A percentile compares a stretch with the other conserved stretches of the same genome.
Conservation (phyloP, 306 rosid species). For the Medicago arabica region DNA sequence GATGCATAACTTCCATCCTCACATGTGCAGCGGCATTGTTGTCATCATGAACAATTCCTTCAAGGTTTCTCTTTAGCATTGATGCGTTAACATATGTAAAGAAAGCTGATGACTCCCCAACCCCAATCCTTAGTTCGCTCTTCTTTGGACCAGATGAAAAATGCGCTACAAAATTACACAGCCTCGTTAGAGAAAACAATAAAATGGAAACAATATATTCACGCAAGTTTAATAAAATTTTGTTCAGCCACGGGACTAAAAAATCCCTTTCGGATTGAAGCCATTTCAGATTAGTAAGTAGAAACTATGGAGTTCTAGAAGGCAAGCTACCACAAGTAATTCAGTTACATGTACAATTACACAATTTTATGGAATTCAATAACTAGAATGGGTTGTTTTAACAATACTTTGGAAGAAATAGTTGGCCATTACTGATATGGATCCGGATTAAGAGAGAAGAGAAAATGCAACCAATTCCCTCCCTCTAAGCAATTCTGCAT, state of each 20-base stretch:
- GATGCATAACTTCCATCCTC: slow-evolving; percentile 51
- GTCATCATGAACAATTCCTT: slow-evolving; percentile 52
- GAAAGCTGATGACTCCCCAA: slow-evolving; percentile 88
- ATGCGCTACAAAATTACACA: slow-evolving; percentile 51
- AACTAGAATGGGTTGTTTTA: slow-evolving; percentile 1
- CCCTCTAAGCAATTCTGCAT: too few species aligned
- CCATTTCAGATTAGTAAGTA: slow-evolving; percentile 14
- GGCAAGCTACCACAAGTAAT: background rate
- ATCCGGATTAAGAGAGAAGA: background rate
- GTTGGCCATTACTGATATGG: background rate
- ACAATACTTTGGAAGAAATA: slow-evolving; percentile 4
- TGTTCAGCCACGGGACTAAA: slow-evolving; percentile 13
- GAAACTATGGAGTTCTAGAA: slow-evolving; percentile 5
- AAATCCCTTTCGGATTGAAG: slow-evolving; percentile 4
- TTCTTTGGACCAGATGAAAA: slow-evolving; percentile 74
- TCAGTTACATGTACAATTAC: slow-evolving; percentile 6
- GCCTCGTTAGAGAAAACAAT: slow-evolving; percentile 29
- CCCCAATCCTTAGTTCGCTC: slow-evolving; percentile 81
- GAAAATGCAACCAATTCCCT: background rate
- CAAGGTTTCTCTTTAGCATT: slow-evolving; percentile 51
- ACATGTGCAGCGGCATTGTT: slow-evolving; percentile 41
- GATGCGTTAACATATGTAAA: slow-evolving; percentile 81
- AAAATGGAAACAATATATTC: slow-evolving; percentile 9
- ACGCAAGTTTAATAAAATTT: slow-evolving; percentile 2
- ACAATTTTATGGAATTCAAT: slow-evolving; percentile 13